Evolutionary conservation across 1,139 yeast genomes (phyloP).

Genomic region (Blastobotrys ciferrii): DNA sequence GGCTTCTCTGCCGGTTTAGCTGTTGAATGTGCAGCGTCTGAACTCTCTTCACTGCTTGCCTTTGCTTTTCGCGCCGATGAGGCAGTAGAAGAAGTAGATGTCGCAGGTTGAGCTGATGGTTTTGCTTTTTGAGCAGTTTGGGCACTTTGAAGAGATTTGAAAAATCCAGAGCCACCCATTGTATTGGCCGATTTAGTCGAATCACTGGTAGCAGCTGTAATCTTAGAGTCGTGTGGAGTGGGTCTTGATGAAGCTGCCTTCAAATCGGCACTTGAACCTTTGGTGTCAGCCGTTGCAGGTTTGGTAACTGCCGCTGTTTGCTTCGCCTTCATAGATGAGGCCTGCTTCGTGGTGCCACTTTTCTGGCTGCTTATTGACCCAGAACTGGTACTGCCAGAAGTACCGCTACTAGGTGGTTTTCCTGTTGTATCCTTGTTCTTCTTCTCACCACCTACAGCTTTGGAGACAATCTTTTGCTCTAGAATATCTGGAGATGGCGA

Average conservation of each 20-base stretch:
- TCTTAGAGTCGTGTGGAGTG: no score
- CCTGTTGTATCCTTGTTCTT: background rate
- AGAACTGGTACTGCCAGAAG: background rate
- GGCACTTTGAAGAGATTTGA: constrained; percentile 22
- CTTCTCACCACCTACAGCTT: no score
- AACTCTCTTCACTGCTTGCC: background rate
- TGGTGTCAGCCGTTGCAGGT: background rate
- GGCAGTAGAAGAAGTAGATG: background rate
- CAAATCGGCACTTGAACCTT: background rate
- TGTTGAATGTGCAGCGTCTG: background rate
- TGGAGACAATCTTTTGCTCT: background rate
- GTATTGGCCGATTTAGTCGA: no score
- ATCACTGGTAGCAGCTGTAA: background rate
- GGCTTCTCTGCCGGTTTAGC: constrained; percentile 1
- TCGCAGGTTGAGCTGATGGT: constrained; percentile 6
- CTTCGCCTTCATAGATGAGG: background rate
- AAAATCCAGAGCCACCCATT: constrained; percentile 25
- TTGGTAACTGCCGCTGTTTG: background rate
- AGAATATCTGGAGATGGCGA: background rate
- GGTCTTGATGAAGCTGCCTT: background rate
- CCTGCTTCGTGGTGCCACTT: background rate
- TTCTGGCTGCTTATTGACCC: background rate
- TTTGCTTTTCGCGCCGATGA: background rate
- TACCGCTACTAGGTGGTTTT: background rate
- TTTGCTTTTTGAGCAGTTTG: constrained; percentile 16